These are phyloP conservation scores for Blastobotrys robertii DNA, from an alignment of 805 yeast species.

Conservation along the genomic window DNA sequence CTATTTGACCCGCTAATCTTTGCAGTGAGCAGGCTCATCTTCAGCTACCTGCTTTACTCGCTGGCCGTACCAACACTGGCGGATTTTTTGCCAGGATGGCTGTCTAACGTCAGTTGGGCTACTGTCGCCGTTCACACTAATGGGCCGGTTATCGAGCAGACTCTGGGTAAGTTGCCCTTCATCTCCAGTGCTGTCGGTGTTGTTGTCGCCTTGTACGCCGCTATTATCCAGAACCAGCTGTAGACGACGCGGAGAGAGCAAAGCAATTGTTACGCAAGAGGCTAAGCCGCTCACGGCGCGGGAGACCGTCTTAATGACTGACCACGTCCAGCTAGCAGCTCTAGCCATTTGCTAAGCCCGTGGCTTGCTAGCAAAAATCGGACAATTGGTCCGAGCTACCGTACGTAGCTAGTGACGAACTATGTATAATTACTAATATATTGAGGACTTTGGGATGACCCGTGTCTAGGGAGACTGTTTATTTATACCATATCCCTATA, in stretches of 20 bases:
- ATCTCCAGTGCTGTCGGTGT: conserved; percentile 23
- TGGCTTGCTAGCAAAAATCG: too few species aligned
- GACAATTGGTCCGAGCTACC: conserved; percentile 17
- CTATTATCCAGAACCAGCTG: too few species aligned
- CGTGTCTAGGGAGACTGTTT: too few species aligned
- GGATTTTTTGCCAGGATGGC: conserved; percentile 6
- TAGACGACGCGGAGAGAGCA: too few species aligned
- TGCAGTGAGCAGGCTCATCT: conserved; percentile 38
- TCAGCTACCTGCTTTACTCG: conserved; percentile 27
- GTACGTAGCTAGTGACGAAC: conserved; percentile 5
- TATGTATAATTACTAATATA: not conserved
- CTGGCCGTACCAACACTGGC: conserved; percentile 11
- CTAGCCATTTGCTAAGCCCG: too few species aligned
- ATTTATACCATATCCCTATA: too few species aligned
- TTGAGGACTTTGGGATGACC: not conserved
- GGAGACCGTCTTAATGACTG: too few species aligned
- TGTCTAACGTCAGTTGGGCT: conserved; percentile 4
- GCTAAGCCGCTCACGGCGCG: too few species aligned
- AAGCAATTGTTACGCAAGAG: too few species aligned
- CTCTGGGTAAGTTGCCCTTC: conserved; percentile 29
- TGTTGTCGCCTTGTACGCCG: conserved; percentile 30
- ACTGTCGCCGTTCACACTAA: too few species aligned
- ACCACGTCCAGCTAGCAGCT: too few species aligned
- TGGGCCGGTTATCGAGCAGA: conserved; percentile 11
- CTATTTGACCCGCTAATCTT: conserved; percentile 46